Conservation (phyloP, 106 monocot genomes). For the Phalaenopsis aphrodite region DNA sequence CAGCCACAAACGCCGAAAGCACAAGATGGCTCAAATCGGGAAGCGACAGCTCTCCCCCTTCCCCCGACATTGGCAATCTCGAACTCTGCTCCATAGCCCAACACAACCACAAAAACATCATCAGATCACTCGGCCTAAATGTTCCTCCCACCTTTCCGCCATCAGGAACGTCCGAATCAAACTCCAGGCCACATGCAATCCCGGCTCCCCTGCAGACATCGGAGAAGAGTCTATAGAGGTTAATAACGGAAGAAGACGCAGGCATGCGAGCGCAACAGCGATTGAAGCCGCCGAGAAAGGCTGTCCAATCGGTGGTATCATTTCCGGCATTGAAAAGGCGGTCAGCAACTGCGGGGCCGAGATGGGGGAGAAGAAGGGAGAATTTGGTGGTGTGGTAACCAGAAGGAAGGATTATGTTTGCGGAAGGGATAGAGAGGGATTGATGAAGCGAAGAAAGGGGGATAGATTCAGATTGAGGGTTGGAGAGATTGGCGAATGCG, state of each 20-base stretch:
- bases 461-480: conserved; percentile 19
- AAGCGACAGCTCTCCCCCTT: conserved; percentile 17
- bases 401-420: neutral
- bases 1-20: conserved; percentile 41
- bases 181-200: conserved; percentile 20
- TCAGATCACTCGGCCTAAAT: conserved; percentile 32
- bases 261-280: conserved; percentile 51
- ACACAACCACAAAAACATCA: conserved; percentile 65
- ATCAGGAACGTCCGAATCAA: conserved; percentile 34
- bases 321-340: conserved; percentile 36
- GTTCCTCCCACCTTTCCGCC: conserved; percentile 45
- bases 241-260: conserved; percentile 39
- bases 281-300: conserved; percentile 67
- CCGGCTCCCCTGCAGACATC: conserved; percentile 21
- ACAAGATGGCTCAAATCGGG: conserved; percentile 66
- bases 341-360: conserved; percentile 44
- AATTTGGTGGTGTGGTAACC: conserved; percentile 8
- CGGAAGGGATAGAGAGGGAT: neutral
- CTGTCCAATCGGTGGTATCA: conserved; percentile 31
- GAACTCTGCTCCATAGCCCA: conserved; percentile 51
- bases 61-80: conserved; percentile 11
- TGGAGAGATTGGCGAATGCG: conserved; percentile 54
- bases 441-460: conserved; percentile 25
- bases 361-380: conserved; percentile 21
- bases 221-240: conserved; percentile 38